Conservation (phyloP, 495 filamentous ascomycete species). For the Podospora anserina region DNA sequence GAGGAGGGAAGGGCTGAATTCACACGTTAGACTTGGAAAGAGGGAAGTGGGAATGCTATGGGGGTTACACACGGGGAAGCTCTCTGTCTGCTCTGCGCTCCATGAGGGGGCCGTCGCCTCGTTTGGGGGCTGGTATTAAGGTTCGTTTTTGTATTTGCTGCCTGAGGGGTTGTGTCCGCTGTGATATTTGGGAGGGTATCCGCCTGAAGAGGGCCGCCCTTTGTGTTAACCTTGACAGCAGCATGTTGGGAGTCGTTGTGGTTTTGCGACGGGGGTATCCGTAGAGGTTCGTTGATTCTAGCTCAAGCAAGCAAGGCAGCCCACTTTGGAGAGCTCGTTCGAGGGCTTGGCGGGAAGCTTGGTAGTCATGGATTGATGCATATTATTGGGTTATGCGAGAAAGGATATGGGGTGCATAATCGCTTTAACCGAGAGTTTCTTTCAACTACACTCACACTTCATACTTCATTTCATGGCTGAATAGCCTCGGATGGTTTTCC, state of each 20-base stretch:
- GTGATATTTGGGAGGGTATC: slow-evolving; percentile 16
- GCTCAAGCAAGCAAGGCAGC: background rate
- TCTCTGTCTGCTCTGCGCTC: slow-evolving; percentile 77
- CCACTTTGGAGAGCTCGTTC: background rate
- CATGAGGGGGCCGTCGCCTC: slow-evolving; percentile 67
- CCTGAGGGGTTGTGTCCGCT: background rate
- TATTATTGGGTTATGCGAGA: background rate
- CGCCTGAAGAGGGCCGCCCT: slow-evolving; percentile 26
- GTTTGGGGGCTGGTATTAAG: slow-evolving; percentile 46
- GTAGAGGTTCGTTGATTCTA: background rate
- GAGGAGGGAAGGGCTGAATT: slow-evolving; percentile 16
- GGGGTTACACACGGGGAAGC: slow-evolving; percentile 55
- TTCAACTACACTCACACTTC: background rate
- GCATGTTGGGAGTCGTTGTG: slow-evolving; percentile 10
- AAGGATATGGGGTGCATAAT: background rate
- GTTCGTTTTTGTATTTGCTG: slow-evolving; percentile 25
- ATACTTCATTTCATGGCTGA: no score
- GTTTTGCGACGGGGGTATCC: background rate
- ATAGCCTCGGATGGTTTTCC: background rate
- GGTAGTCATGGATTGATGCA: background rate
- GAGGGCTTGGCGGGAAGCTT: background rate
- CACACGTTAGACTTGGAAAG: slow-evolving; percentile 1
- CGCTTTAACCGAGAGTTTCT: background rate
- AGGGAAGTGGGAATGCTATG: background rate
- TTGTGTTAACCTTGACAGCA: slow-evolving; percentile 41